Evolutionary conservation across 371 early-diverging fungal species (phyloP).

Genomic region (Mortierella sp.): DNA sequence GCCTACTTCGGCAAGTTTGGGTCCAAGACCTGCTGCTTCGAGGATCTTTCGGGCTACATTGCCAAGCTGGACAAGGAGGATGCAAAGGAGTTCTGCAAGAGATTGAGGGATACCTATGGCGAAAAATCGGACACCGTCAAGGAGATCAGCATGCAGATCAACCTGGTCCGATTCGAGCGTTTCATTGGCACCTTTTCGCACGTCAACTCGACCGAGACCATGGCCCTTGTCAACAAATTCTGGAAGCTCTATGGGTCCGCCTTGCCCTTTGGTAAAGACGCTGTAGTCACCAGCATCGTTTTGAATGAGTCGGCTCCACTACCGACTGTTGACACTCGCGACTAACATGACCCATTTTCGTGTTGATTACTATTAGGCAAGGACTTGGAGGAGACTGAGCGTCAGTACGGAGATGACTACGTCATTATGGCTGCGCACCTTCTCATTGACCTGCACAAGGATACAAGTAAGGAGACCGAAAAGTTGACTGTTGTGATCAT

Average conservation of each 20-base stretch:
- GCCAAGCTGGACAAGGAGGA: slow-evolving; percentile 51
- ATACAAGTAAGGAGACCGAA: slow-evolving; percentile 59
- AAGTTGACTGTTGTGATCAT: not conserved
- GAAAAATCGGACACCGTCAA: slow-evolving; percentile 60
- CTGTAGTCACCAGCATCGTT: no score
- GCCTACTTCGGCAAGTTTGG: slow-evolving; percentile 79
- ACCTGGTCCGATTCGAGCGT: slow-evolving; percentile 68
- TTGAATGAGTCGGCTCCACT: no score
- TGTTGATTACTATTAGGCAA: slow-evolving; percentile 56
- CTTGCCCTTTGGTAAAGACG: slow-evolving; percentile 75
- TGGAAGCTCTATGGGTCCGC: slow-evolving; percentile 70
- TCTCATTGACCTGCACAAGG: slow-evolving; percentile 67
- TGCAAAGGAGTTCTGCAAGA: slow-evolving; percentile 57
- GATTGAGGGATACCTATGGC: slow-evolving; percentile 55
- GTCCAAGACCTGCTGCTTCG: slow-evolving; percentile 79
- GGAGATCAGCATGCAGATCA: slow-evolving; percentile 58
- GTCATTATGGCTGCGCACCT: slow-evolving; percentile 75
- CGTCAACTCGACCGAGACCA: slow-evolving; percentile 34
- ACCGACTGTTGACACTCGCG: no score
- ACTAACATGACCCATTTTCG: not conserved
- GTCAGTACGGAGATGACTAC: slow-evolving; percentile 87
- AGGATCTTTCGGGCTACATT: slow-evolving; percentile 80
- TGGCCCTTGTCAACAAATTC: slow-evolving; percentile 62
- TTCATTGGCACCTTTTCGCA: slow-evolving; percentile 59
- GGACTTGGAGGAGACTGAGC: slow-evolving; percentile 77